Percentiles rank a stretch among this genome's conserved stretches.
Conservation (phyloP, 352 stramenopile species). For the Plasmopara muralis region DNA sequence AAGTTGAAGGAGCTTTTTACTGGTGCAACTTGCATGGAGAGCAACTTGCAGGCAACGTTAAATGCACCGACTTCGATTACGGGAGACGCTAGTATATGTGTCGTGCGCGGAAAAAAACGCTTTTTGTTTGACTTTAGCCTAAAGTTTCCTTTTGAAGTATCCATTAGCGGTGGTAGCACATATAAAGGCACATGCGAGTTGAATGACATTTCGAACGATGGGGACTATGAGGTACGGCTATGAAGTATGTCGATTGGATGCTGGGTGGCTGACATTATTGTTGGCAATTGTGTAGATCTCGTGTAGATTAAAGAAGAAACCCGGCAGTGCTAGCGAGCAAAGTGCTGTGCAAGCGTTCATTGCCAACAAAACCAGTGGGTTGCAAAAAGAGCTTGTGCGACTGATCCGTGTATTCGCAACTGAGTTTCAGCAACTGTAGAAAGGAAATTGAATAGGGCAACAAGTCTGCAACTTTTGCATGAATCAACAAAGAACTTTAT, state of each 20-base stretch:
- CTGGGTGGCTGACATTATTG: neutral
- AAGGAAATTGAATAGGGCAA: slow-evolving; percentile 1
- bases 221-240: slow-evolving; percentile 68
- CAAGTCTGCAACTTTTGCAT: neutral
- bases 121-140: slow-evolving; percentile 86
- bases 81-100: slow-evolving; percentile 82
- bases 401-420: slow-evolving; percentile 48
- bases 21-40: slow-evolving; percentile 33
- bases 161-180: slow-evolving; percentile 33
- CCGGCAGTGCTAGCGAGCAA: slow-evolving; percentile 32
- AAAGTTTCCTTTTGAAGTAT: slow-evolving; percentile 63
- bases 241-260: slow-evolving; percentile 1
- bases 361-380: slow-evolving; percentile 29
- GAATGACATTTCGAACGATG: slow-evolving; percentile 85
- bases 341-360: slow-evolving; percentile 49
- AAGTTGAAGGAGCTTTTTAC: slow-evolving; percentile 58
- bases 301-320: slow-evolving; percentile 47
- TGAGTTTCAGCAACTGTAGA: slow-evolving; percentile 70
- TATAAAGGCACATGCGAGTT: slow-evolving; percentile 68
- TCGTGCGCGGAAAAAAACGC: slow-evolving; percentile 84
- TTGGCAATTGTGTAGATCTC: slow-evolving; percentile 36
- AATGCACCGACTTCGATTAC: slow-evolving; percentile 61
- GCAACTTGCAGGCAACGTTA: slow-evolving; percentile 38
- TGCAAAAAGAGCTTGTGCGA: slow-evolving; percentile 63
- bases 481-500: slow-evolving; percentile 4